Evolutionary conservation across 495 filamentous ascomycete genomes (phyloP).

Genomic region (Choiromyces venosus): DNA sequence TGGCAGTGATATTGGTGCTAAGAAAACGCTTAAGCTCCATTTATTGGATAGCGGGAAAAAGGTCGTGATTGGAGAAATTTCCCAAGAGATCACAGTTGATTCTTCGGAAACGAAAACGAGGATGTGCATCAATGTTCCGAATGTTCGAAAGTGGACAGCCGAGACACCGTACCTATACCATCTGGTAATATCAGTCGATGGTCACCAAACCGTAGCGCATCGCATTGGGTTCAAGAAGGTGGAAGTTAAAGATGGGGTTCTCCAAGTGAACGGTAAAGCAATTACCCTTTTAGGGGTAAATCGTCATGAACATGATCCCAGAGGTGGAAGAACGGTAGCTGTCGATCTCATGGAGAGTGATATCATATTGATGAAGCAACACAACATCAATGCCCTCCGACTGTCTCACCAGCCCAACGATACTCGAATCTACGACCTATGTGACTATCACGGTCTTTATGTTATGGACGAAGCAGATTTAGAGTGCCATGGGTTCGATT

Average conservation of each 20-base stretch:
- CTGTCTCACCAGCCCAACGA: conserved; percentile 60
- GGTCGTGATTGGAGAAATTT: conserved; percentile 13
- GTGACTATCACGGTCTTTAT: conserved; percentile 64
- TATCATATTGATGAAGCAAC: conserved; percentile 60
- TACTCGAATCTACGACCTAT: conserved; percentile 55
- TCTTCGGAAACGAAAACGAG: conserved; percentile 26
- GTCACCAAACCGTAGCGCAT: conserved; percentile 48
- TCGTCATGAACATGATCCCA: conserved; percentile 60
- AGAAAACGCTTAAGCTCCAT: conserved; percentile 14
- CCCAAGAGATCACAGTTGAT: conserved; percentile 11
- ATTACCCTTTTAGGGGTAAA: conserved; percentile 59
- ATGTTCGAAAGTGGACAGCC: conserved; percentile 60
- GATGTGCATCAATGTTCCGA: conserved; percentile 46
- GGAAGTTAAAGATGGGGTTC: conserved; percentile 53
- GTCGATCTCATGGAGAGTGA: conserved; percentile 54
- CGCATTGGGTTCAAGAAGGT: conserved; percentile 57
- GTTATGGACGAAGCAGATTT: conserved; percentile 68
- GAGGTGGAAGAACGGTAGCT: conserved; percentile 56
- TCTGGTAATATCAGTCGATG: conserved; percentile 45
- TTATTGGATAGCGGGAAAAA: conserved; percentile 15
- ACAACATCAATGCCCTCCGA: conserved; percentile 62
- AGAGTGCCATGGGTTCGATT: conserved; percentile 64
- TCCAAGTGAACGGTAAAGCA: conserved; percentile 56
- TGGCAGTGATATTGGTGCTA: conserved; percentile 3
- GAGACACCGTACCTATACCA: conserved; percentile 59